Evolutionary conservation across 495 filamentous ascomycete genomes (phyloP).

Genomic region (Hypoxylon trugodes): DNA sequence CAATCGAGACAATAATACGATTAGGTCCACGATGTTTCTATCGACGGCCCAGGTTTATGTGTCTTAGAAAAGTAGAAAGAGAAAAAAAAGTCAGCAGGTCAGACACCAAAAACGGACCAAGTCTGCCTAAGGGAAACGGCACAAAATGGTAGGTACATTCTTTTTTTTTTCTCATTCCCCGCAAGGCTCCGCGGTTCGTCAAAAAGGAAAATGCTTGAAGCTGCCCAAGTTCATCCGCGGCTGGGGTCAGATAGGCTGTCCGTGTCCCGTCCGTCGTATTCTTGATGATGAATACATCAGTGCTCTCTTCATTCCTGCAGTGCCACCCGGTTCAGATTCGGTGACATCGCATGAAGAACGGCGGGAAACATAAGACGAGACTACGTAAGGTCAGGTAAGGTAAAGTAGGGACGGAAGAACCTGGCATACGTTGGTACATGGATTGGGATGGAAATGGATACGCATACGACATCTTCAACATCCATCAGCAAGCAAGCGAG

Average conservation of each 20-base stretch:
- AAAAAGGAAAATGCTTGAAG: conserved; percentile 11
- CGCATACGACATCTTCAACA: background rate
- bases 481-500: background rate
- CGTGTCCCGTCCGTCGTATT: conserved; percentile 12
- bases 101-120: conserved; percentile 9
- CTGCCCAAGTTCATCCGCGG: conserved; percentile 8
- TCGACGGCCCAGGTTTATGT: conserved; percentile 13
- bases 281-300: conserved; percentile 27
- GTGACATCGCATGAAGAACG: conserved; percentile 33
- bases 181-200: conserved; percentile 21
- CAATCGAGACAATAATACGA: conserved; percentile 27
- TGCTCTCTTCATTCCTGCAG: conserved; percentile 28
- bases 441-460: background rate
- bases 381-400: conserved; percentile 4
- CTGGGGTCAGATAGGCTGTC: conserved; percentile 25
- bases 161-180: no score
- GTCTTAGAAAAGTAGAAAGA: conserved; percentile 10
- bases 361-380: conserved; percentile 13
- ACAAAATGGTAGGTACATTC: no score
- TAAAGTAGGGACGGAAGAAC: background rate
- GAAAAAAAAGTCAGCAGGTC: background rate
- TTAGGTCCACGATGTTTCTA: conserved; percentile 20
- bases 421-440: no score
- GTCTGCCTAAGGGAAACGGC: background rate
- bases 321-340: conserved; percentile 35